Evolutionary conservation across 306 rosid genomes (phyloP).

Genomic region (Chamaecrista fasciculata): DNA sequence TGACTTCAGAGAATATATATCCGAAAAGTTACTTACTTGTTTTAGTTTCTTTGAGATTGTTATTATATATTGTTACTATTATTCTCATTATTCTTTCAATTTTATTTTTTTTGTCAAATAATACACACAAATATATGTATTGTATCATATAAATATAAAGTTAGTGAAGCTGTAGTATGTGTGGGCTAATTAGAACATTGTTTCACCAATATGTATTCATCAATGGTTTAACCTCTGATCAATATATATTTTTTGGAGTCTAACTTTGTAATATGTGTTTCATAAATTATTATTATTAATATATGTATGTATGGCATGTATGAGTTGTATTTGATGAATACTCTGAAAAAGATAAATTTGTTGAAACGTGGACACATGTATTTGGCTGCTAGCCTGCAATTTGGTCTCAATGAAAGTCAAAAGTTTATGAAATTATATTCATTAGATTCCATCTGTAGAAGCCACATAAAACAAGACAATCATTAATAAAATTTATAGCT

Average conservation of each 20-base stretch:
- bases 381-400: background rate
- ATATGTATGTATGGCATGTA: background rate
- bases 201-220: background rate
- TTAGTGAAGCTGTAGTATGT: constrained; percentile 15
- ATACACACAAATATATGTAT: constrained; percentile 33
- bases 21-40: constrained; percentile 21
- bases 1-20: too few relatives aligned
- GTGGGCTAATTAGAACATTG: background rate
- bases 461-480: too few relatives aligned
- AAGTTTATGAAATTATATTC: background rate
- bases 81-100: constrained; percentile 28
- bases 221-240: background rate
- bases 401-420: background rate
- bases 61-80: background rate
- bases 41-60: constrained; percentile 1
- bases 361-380: background rate
- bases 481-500: too few relatives aligned
- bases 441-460: too few relatives aligned
- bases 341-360: background rate
- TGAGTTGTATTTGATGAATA: background rate
- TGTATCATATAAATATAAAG: constrained; percentile 1
- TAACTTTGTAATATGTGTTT: background rate
- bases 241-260: background rate
- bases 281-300: background rate
- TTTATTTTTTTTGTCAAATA: constrained; percentile 26